Evolutionary conservation across 257 asterid species (phyloP), one percentile per base, ranked within the genome.

Genomic region (Eucommia ulmoides): DNA sequence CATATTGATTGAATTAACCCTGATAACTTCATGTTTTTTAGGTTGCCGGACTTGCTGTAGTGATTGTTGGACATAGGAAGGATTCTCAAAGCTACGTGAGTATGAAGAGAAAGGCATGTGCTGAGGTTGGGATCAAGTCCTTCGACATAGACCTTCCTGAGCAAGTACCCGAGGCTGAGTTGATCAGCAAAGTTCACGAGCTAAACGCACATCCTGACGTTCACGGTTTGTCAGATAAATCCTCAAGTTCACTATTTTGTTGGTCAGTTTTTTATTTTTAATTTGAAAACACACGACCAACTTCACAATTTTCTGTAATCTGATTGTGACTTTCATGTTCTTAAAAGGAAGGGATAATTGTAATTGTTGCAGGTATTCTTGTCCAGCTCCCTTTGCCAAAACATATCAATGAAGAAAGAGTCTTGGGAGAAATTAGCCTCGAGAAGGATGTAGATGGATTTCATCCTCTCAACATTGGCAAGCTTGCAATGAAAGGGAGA

Each of bases 401-500:
- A 69, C 98, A 85, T 60, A 78, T 89, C 49, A 78, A 76, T 54
- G 98, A 89, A 68, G 98, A 83, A 80, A 82, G 68, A 48, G 74
- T 89, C 16, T 53, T 89, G 38, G 57, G 61, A 26, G 94, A 89
- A 67, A 85, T 89, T 57, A 79, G 88, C 49, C 72, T 89, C 47
- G 92, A 72, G 20, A 89, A 89, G 69, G 98, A 89, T 64, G 98
- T 85, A 0, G 98, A 89, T 64, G 98, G 96, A 19, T 89, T 89
- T 73, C 96, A 85, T 68, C 98, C 98, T 54, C 69, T 80, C 24
- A 83, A 89, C 74, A 82, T 89, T 51, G 96, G 98, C 62, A 85
- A 85, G 74, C 83, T 89, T 68, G 96, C 98, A n/a, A 89, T 89
- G 98, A 89, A 82, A 66, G 96, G 96, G 74, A 75, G 94, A 76